These are phyloP conservation scores for Chloris gayana DNA, from an alignment of 176 grass and related monocot species.

Conservation along the genomic window DNA sequence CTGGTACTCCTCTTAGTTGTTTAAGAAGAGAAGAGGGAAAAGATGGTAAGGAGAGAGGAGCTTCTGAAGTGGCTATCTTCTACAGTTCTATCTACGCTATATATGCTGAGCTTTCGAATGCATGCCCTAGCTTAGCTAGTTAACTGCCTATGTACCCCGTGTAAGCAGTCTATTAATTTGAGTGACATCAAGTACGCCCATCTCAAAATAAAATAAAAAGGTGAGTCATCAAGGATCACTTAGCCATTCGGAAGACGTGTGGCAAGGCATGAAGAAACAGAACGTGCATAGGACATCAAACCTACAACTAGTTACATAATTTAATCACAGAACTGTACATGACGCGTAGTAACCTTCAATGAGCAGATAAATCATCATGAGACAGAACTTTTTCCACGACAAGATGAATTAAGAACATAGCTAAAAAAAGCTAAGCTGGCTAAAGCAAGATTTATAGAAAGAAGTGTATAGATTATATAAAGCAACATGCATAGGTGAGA, in stretches of 20 bases:
- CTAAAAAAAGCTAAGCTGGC: conserved; percentile 41
- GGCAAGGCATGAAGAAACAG: conserved; percentile 23
- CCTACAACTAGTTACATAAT: conserved; percentile 33
- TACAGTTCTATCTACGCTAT: conserved; percentile 16
- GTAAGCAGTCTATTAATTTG: conserved; percentile 33
- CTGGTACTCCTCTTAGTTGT: conserved; percentile 28
- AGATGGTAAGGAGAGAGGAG: conserved; percentile 16
- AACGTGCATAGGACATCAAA: conserved; percentile 43
- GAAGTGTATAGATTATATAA: conserved; percentile 49
- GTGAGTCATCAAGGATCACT: conserved; percentile 24
- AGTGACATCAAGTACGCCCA: conserved; percentile 40
- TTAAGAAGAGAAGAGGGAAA: conserved; percentile 20
- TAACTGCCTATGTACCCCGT: conserved; percentile 26
- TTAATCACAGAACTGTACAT: conserved; percentile 47
- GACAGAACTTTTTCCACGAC: conserved; percentile 30
- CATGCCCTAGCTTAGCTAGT: conserved; percentile 46
- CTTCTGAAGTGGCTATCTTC: conserved; percentile 31
- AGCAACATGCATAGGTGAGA: conserved; percentile 42
- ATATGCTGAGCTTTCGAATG: conserved; percentile 29
- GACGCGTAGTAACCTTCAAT: conserved; percentile 18
- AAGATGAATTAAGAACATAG: conserved; percentile 48
- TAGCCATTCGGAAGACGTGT: conserved; percentile 42
- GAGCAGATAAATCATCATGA: conserved; percentile 43
- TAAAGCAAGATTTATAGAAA: conserved; percentile 53
- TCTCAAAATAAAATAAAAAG: conserved; percentile 31